phyloP scores from a whole-genome alignment of 305 asterid genomes.

The Ilex paraguariensis region DNA sequence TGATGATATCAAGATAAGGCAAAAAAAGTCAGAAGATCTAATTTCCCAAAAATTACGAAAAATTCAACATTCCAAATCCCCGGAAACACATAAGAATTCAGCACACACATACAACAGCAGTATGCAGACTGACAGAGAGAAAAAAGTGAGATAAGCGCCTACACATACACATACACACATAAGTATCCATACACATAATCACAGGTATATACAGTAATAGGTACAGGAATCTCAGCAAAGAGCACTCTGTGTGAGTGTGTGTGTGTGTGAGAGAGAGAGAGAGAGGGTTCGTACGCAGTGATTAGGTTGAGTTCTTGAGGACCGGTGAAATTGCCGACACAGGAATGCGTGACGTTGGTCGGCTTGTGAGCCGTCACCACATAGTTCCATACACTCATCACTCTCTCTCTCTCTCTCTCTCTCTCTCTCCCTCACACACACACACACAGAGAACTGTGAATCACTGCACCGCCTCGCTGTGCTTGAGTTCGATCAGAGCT shows the following conservation, averaged over 20 bases:
- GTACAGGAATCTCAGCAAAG: not conserved
- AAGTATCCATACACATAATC: not conserved
- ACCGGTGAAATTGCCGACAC: constrained; percentile 94
- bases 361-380: constrained; percentile 99
- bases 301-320: constrained; percentile 96
- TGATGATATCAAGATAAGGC: too few species aligned
- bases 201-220: not conserved
- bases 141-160: too few species aligned
- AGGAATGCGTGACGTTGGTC: constrained; percentile 91
- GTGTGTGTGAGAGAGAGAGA: not conserved
- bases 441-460: too few species aligned
- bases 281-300: constrained; percentile 49
- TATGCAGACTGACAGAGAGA: too few species aligned
- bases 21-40: too few species aligned
- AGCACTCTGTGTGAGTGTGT: not conserved
- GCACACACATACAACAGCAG: too few species aligned
- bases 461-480: too few species aligned
- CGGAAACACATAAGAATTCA: too few species aligned
- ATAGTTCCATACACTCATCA: constrained; percentile 92
- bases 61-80: too few species aligned
- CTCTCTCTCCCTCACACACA: not conserved
- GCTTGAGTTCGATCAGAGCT: too few species aligned
- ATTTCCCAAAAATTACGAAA: too few species aligned
- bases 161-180: too few species aligned
- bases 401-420: constrained; percentile 4